Evolutionary conservation across 2,329 filamentous ascomycete species (phyloP).

Genomic region (Lachnellula subtilissima): DNA sequence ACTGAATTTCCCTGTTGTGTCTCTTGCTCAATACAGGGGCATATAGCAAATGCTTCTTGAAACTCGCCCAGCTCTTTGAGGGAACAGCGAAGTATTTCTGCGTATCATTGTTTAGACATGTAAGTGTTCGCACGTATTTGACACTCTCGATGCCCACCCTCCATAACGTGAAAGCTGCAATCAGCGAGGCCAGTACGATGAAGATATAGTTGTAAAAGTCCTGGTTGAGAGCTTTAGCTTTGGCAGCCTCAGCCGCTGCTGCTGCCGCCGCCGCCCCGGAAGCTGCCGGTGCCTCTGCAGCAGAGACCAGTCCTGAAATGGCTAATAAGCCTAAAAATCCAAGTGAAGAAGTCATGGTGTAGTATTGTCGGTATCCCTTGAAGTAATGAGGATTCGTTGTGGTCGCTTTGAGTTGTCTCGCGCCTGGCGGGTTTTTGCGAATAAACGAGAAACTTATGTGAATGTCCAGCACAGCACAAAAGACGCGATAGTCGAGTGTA

Average conservation of each 20-base stretch:
- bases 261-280: constrained; percentile 13
- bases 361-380: not conserved
- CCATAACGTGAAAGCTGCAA: constrained; percentile 62
- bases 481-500: constrained; percentile 5
- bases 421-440: not conserved
- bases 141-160: constrained; percentile 55
- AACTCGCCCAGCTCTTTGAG: constrained; percentile 47
- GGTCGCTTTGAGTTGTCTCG: not conserved
- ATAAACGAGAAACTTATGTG: constrained; percentile 8
- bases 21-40: constrained; percentile 69
- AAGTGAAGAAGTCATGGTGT: constrained; percentile 21
- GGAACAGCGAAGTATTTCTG: constrained; percentile 73
- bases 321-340: constrained; percentile 18
- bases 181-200: constrained; percentile 59
- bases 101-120: constrained; percentile 71
- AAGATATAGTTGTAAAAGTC: constrained; percentile 57
- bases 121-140: constrained; percentile 66
- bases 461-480: constrained; percentile 23
- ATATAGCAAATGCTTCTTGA: constrained; percentile 64
- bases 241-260: constrained; percentile 1
- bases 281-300: constrained; percentile 13
- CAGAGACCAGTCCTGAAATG: constrained; percentile 18
- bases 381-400: not conserved
- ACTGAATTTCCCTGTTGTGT: constrained; percentile 70
- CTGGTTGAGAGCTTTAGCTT: constrained; percentile 39